These are phyloP conservation scores for Logfia minima DNA, from an alignment of 129 eudicot genomes.

Conservation along the genomic window DNA sequence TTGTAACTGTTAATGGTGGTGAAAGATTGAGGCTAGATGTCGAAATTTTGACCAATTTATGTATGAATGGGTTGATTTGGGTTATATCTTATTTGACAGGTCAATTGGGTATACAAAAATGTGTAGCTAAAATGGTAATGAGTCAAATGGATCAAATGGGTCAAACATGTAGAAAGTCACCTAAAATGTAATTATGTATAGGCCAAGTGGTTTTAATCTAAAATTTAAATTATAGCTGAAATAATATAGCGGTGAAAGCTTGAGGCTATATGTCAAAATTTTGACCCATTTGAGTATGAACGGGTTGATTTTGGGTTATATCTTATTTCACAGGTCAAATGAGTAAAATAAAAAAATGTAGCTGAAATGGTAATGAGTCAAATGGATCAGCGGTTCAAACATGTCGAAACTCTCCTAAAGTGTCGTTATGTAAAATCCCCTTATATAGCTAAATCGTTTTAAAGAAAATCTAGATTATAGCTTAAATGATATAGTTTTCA, in stretches of 20 bases:
- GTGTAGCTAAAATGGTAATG: not conserved
- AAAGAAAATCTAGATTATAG: no score
- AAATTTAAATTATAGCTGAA: not conserved
- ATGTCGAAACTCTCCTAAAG: not conserved
- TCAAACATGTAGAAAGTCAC: not conserved
- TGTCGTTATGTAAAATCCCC: not conserved
- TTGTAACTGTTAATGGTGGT: not conserved
- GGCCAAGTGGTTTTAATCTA: not conserved
- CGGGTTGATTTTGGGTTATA: not conserved
- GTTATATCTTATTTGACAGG: not conserved
- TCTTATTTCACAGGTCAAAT: not conserved
- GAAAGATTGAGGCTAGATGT: not conserved
- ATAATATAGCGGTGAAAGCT: not conserved
- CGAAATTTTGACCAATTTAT: not conserved
- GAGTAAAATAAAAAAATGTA: not conserved
- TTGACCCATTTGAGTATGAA: not conserved
- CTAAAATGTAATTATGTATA: no score
- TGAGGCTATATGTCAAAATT: not conserved
- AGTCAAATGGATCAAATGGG: not conserved
- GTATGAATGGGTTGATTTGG: not conserved
- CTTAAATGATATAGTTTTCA: not conserved
- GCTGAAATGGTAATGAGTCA: not conserved
- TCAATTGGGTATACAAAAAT: not conserved
- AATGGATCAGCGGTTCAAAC: not conserved
- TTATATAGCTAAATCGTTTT: not conserved